Evolutionary conservation across 2,329 filamentous ascomycete species (phyloP), one percentile per base, ranked within the genome.

Genomic region (Diaporthe australafricana): DNA sequence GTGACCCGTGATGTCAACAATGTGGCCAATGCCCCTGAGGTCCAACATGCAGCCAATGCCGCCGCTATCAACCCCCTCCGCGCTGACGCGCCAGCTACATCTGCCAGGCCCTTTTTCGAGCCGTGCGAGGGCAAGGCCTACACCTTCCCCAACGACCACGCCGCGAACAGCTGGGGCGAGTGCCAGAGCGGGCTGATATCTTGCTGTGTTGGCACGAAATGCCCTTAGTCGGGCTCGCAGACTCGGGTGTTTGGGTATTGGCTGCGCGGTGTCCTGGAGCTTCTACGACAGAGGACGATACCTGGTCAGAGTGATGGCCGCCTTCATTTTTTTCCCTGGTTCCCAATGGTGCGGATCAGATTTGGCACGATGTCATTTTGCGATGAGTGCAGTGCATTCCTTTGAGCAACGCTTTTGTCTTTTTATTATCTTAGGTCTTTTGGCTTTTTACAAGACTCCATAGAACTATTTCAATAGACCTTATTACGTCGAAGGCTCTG

Each of bases 61-160:
- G n/a, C 32, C 12, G 77, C 74, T 65, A 62, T 57, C 30, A 78
- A 78, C 68, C 77, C 76, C 1, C 69, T 72, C 32, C 72, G 74
- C 1, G 27, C 27, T 45, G 66, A 73, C 47, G 66, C 40, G 22
- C 7, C 16, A 5, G 72, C 71, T 1, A 73, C 57, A 1, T 50
- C 53, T 17, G 68, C 76, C n/a, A 14, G 17, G n/a, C 17, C 42
- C 2, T 75, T 72, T 22, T 74, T 75, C 35, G 56, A 48, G 27
- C 70, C 70, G 3, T 75, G 73, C 48, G 50, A 68, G 47, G 73
- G 68, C 1, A n/a, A 17, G 20, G 71, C 70, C 8, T 75, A 75
- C 52, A 75, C 70, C 9, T 75, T 71, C 40, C 53, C 68, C 35
- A 60, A 72, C 40, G 72, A 74, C 40, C 60, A 74, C 57, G 52